These are phyloP conservation scores for Mycena metata DNA, from an alignment of 768 basidiomycete species.

Conservation along the genomic window DNA sequence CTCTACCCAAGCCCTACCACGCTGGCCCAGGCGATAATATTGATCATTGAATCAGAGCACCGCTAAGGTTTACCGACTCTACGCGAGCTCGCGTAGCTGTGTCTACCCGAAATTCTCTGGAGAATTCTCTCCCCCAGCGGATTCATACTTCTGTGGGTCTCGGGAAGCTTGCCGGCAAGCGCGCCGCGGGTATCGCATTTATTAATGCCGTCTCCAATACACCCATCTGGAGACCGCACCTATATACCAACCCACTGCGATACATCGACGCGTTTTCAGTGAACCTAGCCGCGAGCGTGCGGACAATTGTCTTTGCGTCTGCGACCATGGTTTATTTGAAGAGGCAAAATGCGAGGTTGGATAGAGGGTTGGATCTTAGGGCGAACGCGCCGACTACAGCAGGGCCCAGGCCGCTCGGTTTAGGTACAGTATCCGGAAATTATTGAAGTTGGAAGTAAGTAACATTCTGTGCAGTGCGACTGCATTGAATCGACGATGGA, in stretches of 20 bases:
- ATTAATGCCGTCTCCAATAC: constrained; percentile 37
- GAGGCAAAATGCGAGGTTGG: constrained; percentile 31
- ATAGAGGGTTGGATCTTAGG: constrained; percentile 15
- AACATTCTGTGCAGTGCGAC: too few species aligned
- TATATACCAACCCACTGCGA: constrained; percentile 28
- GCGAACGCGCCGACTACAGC: constrained; percentile 33
- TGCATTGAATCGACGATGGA: too few species aligned
- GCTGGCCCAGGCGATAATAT: too few species aligned
- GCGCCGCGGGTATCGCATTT: constrained; percentile 32
- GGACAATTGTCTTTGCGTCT: constrained; percentile 30
- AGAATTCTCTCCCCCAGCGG: too few species aligned
- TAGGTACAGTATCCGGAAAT: constrained; percentile 13
- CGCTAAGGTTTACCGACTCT: too few species aligned
- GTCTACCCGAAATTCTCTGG: too few species aligned
- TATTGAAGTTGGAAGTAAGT: too few species aligned
- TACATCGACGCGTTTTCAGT: constrained; percentile 35
- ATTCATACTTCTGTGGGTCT: too few species aligned
- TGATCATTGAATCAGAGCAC: too few species aligned
- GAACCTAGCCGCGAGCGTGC: constrained; percentile 34
- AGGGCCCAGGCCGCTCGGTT: constrained; percentile 32
- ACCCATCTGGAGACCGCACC: constrained; percentile 34
- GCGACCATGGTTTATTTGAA: constrained; percentile 33
- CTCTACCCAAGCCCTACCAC: too few species aligned
- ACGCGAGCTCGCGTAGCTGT: too few species aligned
- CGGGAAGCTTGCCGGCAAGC: constrained; percentile 34